Conservation (phyloP, 495 filamentous ascomycete species). For the Aspergillus asperescens region DNA sequence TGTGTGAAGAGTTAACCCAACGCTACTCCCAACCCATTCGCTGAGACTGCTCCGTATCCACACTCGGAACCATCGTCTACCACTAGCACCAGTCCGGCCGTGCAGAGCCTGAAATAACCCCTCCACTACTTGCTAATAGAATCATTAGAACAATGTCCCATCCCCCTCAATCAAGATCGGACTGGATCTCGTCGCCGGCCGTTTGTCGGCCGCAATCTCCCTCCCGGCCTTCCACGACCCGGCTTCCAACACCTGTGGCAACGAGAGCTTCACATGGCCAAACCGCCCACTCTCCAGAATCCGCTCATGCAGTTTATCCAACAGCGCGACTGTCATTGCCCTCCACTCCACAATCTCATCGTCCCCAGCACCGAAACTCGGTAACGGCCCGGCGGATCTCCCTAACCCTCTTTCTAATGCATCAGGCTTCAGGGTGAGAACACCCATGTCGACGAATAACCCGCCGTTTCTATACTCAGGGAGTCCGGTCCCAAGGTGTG, state of each 20-base stretch:
- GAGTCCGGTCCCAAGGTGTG: slow-evolving; percentile 73
- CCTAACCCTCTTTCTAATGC: slow-evolving; percentile 52
- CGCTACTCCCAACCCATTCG: too few relatives aligned
- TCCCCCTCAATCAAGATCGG: slow-evolving; percentile 43
- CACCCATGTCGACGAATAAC: slow-evolving; percentile 74
- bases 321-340: slow-evolving; percentile 81
- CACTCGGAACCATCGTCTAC: too few relatives aligned
- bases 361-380: slow-evolving; percentile 60
- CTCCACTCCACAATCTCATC: slow-evolving; percentile 31
- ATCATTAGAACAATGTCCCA: slow-evolving; percentile 36
- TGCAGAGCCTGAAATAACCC: too few relatives aligned
- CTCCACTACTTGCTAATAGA: too few relatives aligned
- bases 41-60: too few relatives aligned
- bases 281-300: slow-evolving; percentile 51
- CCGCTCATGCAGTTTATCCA: slow-evolving; percentile 68
- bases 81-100: too few relatives aligned
- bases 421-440: slow-evolving; percentile 65
- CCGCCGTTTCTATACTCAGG: slow-evolving; percentile 89
- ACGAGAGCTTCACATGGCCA: slow-evolving; percentile 52
- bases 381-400: slow-evolving; percentile 54
- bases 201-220: slow-evolving; percentile 36
- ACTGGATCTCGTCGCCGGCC: slow-evolving; percentile 39
- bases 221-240: slow-evolving; percentile 66
- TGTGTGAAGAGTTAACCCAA: too few relatives aligned
- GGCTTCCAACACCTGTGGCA: slow-evolving; percentile 80